Evolutionary conservation across 2,329 filamentous ascomycete species (phyloP).

Genomic region (Xylaria sp.): DNA sequence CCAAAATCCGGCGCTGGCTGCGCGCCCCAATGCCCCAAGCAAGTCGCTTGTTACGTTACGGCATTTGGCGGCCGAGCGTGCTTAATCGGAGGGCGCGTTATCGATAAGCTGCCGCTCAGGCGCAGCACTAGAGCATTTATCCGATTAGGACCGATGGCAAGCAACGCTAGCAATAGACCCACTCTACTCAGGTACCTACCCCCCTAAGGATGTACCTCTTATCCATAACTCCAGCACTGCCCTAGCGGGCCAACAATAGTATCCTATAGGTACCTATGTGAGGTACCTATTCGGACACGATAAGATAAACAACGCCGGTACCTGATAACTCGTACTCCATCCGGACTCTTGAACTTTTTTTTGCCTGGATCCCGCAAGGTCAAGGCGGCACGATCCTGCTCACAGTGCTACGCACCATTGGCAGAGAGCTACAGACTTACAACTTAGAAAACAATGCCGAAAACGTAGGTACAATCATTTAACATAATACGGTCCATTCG

Average conservation of each 20-base stretch:
- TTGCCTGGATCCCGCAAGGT: background rate
- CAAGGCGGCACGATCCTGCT: background rate
- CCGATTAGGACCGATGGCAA: too few relatives aligned
- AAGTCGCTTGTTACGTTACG: conserved; percentile 35
- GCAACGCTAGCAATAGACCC: too few relatives aligned
- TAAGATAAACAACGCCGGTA: background rate
- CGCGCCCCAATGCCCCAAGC: conserved; percentile 28
- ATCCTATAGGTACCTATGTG: background rate
- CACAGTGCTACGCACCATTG: background rate
- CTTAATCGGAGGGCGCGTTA: conserved; percentile 31
- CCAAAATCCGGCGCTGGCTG: conserved; percentile 34
- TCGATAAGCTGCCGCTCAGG: conserved; percentile 40
- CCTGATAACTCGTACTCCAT: background rate
- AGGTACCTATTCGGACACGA: background rate
- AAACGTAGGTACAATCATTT: conserved; percentile 33
- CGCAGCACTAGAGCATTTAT: too few relatives aligned
- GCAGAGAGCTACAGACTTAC: conserved; percentile 4
- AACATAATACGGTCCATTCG: background rate
- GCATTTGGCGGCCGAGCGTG: conserved; percentile 37
- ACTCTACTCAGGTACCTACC: too few relatives aligned
- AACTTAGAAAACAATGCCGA: conserved; percentile 37
- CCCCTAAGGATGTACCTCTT: too few relatives aligned
- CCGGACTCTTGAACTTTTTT: conserved; percentile 30
- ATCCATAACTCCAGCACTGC: too few relatives aligned
- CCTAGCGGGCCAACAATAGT: too few relatives aligned